Evolutionary conservation across 495 filamentous ascomycete species (phyloP).

Genomic region (Penicillium roqueforti): DNA sequence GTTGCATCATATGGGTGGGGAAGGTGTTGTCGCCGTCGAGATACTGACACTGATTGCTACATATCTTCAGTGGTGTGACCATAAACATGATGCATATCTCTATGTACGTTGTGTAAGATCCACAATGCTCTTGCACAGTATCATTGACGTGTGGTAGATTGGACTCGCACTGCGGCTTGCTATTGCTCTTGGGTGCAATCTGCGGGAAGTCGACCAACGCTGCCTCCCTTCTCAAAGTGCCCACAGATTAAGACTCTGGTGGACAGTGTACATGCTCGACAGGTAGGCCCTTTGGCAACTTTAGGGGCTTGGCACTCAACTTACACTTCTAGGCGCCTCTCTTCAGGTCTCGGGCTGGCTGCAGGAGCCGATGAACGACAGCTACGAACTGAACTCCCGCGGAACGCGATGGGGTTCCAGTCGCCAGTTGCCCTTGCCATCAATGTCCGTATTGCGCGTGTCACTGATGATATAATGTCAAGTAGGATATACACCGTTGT

Average conservation of each 20-base stretch:
- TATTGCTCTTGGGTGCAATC: slow-evolving; percentile 21
- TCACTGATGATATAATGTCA: slow-evolving; percentile 24
- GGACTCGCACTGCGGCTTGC: slow-evolving; percentile 21
- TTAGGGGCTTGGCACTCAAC: not conserved
- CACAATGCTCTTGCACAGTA: not conserved
- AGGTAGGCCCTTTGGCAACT: slow-evolving; percentile 3
- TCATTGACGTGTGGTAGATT: slow-evolving; percentile 11
- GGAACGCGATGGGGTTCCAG: slow-evolving; percentile 17
- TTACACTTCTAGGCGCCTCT: slow-evolving; percentile 14
- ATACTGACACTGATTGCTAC: slow-evolving; percentile 21
- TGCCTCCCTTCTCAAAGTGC: slow-evolving; percentile 20
- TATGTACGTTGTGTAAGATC: slow-evolving; percentile 7
- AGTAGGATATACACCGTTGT: slow-evolving; percentile 10
- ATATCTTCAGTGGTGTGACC: slow-evolving; percentile 26
- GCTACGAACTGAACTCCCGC: slow-evolving; percentile 12
- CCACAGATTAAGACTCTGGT: slow-evolving; percentile 21
- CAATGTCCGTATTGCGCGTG: slow-evolving; percentile 24
- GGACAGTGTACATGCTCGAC: slow-evolving; percentile 27
- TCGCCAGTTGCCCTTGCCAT: slow-evolving; percentile 20
- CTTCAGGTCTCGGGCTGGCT: slow-evolving; percentile 22
- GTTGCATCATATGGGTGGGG: slow-evolving; percentile 17
- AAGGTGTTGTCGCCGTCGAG: slow-evolving; percentile 20
- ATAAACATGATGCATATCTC: slow-evolving; percentile 24
- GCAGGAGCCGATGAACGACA: slow-evolving; percentile 25
- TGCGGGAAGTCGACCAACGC: slow-evolving; percentile 13